Percentiles rank a stretch among this genome's conserved stretches.
phyloP scores from a whole-genome alignment of 2,329 filamentous ascomycete genomes.

The Diaporthe destruens region DNA sequence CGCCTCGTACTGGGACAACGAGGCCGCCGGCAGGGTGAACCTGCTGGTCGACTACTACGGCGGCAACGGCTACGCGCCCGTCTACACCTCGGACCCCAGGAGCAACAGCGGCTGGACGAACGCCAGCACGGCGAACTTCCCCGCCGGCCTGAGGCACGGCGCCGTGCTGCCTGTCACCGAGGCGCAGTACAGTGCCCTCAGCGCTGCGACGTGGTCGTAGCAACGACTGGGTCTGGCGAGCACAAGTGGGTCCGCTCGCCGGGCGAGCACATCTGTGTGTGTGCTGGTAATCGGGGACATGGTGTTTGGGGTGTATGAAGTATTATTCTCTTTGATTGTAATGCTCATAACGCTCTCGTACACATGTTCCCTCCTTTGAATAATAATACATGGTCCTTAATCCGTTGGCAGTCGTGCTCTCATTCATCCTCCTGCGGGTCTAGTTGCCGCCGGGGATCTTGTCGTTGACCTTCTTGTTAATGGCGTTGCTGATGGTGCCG shows the following conservation, averaged over 20 bases:
- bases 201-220: constrained; percentile 43
- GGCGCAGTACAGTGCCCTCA: constrained; percentile 57
- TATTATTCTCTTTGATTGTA: neutral
- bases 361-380: neutral
- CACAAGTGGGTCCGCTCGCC: neutral
- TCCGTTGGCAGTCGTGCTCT: neutral
- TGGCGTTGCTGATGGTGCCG: constrained; percentile 38
- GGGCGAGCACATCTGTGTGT: too few relatives aligned
- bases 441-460: constrained; percentile 45
- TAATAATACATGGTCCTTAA: neutral
- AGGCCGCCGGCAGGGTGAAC: constrained; percentile 55
- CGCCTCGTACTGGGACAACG: constrained; percentile 59
- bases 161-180: constrained; percentile 62
- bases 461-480: constrained; percentile 43
- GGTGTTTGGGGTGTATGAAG: neutral
- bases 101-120: constrained; percentile 60
- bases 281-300: neutral
- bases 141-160: constrained; percentile 63
- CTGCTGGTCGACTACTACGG: constrained; percentile 64
- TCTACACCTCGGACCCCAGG: constrained; percentile 58
- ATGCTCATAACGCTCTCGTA: constrained; percentile 16
- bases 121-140: constrained; percentile 57
- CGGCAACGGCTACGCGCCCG: constrained; percentile 62
- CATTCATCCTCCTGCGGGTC: neutral
- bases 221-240: constrained; percentile 47